A percentile compares a stretch with the other conserved stretches of the same genome.
These are phyloP conservation scores for Zygosaccharomyces pseudorouxii DNA, from an alignment of 805 yeast genomes.

Conservation along the genomic window DNA sequence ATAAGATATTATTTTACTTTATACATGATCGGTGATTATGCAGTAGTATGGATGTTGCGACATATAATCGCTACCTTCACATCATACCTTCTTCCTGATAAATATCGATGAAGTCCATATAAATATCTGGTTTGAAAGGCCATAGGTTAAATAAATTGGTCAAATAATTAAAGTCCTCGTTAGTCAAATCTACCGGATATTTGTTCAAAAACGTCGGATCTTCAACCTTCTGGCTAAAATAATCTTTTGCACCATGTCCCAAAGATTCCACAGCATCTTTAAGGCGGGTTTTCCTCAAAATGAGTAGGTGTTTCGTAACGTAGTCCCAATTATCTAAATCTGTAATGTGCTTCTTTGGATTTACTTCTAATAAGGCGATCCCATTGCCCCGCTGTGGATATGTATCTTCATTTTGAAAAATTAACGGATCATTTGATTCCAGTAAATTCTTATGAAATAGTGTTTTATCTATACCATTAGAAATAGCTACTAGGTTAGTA, in stretches of 20 bases:
- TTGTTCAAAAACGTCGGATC: conserved; percentile 40
- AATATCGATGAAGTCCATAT: conserved; percentile 41
- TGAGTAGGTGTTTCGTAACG: conserved; percentile 57
- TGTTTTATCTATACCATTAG: conserved; percentile 20
- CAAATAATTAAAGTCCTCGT: conserved; percentile 51
- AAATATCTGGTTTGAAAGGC: conserved; percentile 78
- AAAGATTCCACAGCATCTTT: conserved; percentile 46
- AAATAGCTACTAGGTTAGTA: conserved; percentile 50
- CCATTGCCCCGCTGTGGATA: conserved; percentile 35
- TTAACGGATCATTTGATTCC: conserved; percentile 30
- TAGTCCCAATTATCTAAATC: conserved; percentile 60
- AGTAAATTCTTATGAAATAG: conserved; percentile 21
- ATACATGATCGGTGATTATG: neutral
- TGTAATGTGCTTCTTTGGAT: conserved; percentile 42
- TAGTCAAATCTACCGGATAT: conserved; percentile 45
- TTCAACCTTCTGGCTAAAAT: conserved; percentile 36
- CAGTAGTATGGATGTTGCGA: neutral
- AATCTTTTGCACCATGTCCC: conserved; percentile 79
- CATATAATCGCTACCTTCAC: neutral
- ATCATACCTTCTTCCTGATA: conserved; percentile 16
- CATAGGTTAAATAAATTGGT: conserved; percentile 55
- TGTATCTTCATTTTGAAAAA: conserved; percentile 31
- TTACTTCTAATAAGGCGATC: conserved; percentile 55
- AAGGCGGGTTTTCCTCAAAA: conserved; percentile 43
- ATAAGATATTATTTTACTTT: neutral